Evolutionary conservation across 163 green algal species (phyloP).

Genomic region (Chlorella variabilis): DNA sequence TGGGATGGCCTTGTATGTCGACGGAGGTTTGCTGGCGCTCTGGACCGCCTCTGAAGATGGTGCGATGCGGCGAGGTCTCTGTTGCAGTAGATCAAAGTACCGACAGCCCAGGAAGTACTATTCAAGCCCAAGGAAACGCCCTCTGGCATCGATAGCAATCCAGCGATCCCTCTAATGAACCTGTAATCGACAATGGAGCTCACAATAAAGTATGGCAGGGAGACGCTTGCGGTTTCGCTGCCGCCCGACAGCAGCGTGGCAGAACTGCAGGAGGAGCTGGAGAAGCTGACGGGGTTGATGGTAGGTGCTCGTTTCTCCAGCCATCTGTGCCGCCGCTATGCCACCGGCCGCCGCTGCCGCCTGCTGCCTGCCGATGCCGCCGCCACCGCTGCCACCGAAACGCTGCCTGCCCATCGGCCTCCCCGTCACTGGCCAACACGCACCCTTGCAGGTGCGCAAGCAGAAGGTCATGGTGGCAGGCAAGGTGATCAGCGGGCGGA

Average conservation of each 20-base stretch:
- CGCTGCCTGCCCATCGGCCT: neutral
- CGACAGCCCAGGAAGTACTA: no score
- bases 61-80: no score
- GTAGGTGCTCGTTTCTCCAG: neutral
- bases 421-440: neutral
- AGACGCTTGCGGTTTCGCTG: neutral
- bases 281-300: conserved; percentile 31
- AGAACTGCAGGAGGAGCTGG: conserved; percentile 49
- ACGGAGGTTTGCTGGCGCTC: no score
- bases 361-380: neutral
- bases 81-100: no score
- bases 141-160: no score
- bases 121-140: no score
- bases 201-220: conserved; percentile 3
- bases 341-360: neutral
- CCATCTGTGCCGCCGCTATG: neutral
- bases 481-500: conserved; percentile 46
- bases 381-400: neutral
- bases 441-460: conserved; percentile 31
- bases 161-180: no score
- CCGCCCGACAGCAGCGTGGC: conserved; percentile 10
- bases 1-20: no score
- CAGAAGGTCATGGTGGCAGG: conserved; percentile 71
- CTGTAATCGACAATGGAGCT: conserved; percentile 3
- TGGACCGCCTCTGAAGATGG: no score